Evolutionary conservation across 768 basidiomycete genomes (phyloP), one percentile per base, ranked within the genome.

Genomic region (Chalciporus piperatus): DNA sequence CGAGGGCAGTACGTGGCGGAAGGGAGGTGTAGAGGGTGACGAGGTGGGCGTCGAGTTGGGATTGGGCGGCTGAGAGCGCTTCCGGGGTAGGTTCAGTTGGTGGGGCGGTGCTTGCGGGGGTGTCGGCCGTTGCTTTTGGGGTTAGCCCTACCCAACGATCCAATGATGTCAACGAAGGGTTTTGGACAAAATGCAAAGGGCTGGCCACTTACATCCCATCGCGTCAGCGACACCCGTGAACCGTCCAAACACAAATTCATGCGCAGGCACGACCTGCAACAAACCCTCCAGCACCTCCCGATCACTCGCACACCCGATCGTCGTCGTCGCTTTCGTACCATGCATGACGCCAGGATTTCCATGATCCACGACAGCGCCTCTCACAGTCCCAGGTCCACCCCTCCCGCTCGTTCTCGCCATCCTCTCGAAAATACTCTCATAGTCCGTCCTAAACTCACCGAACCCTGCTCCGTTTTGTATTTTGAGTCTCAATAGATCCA

Each of bases 361-460:
- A 56, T 89, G 86, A 61, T 98, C 92, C 43, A 94, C 84, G 1
- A 94, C 85, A 0, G 87, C 89, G 3, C 78, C 72, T 49, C 75
- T 74, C 13, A 85, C 66, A 44, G 72, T 68, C 48, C 79, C 73
- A 45, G 64, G 63, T 3, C 63, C 72, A 3, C 74, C 76, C 60
- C 71, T 57, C 45, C 72, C 65, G 37, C 67, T 69, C 30, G 81
- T 72, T 51, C 92, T 75, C 46, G 75, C 73, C 76, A 96, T 84
- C 25, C 91, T 78, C 66, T 94, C 93, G 60, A 97, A 93, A 30
- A 98, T 88, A 4, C 85, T 83, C 72, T 98, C 94, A 53, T 78
- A 79, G 62, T 95, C 92, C 2, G 81, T 80, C 66, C 84, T 86
- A 66, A 89, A 92, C 67, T 92, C 88, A 4, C 95, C 96, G 65